Evolutionary conservation across 2,329 filamentous ascomycete genomes (phyloP), one percentile per base, ranked within the genome.

Genomic region (Trichoderma gracile): DNA sequence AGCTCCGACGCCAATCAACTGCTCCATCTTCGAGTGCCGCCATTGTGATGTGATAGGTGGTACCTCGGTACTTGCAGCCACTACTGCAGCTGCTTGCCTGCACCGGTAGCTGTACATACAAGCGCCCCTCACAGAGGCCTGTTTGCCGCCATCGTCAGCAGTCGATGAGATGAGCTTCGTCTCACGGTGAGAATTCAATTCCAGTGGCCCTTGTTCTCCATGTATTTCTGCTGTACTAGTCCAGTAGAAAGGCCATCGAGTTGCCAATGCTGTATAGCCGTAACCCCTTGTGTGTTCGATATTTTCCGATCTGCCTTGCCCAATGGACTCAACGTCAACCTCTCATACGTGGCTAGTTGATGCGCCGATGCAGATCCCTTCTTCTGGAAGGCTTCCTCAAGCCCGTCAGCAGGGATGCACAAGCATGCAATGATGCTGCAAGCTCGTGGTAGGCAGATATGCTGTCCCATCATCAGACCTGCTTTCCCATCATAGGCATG

Each of bases 341-440:
- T 42, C 45, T 50, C 45, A 40, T 38, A 19, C 27, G 25, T 23
- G 38, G 46, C 23, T 21, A 33, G 45, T 30, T 33, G 12, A 60
- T 27, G 33, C 42, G n/a, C 57, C 21, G 46, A 17, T 33, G 57
- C 46, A 42, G 57, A 45, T 60, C 47, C 23, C 47, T 42, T 42
- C 23, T 23, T 60, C 57, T 60, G 57, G 46, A 52, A 52, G 21
- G 14, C 23, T 42, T 52, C 33, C 30, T 52, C 25, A 8, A 45
- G n/a, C 38, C 47, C 30, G 42, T 43, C 14, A 43, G 56, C 56
- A 42, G 49, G 47, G 57, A 52, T 60, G 47, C 23, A 52, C 46
- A 23, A 19, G n/a, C 42, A 7, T 43, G 27, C 19, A 23, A 23
- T n/a, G 21, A 21, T 49, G 47, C 57, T 52, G 43, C 8, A 8